Evolutionary conservation across 176 grass and related monocot genomes (phyloP).

Genomic region (Phyllostachys edulis): DNA sequence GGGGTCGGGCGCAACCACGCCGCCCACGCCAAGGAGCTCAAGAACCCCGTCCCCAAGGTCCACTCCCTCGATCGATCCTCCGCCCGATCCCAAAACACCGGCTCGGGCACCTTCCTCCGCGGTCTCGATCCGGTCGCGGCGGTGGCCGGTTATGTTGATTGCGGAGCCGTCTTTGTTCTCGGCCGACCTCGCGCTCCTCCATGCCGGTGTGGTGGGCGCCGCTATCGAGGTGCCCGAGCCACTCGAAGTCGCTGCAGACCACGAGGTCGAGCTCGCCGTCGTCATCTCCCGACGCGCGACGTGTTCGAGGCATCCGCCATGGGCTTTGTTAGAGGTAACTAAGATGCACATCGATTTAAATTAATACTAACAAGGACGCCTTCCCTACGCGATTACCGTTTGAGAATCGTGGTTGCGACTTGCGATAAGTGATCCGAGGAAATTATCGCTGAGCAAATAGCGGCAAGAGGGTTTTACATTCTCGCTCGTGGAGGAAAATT

Average conservation of each 20-base stretch:
- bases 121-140: not conserved
- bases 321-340: slow-evolving; percentile 83
- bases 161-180: slow-evolving; percentile 84
- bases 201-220: slow-evolving; percentile 49
- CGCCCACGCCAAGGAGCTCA: slow-evolving; percentile 87
- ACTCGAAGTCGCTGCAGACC: slow-evolving; percentile 77
- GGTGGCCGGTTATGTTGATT: not conserved
- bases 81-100: not conserved
- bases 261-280: slow-evolving; percentile 97
- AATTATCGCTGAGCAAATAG: not conserved
- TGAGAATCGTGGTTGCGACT: too few relatives aligned
- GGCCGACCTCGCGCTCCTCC: slow-evolving; percentile 84
- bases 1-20: slow-evolving; percentile 78
- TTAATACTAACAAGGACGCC: not conserved
- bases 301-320: slow-evolving; percentile 68
- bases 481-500: not conserved
- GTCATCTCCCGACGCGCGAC: slow-evolving; percentile 71
- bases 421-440: not conserved
- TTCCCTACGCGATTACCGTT: not conserved
- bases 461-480: not conserved
- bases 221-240: slow-evolving; percentile 79
- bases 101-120: not conserved
- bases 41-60: slow-evolving; percentile 94
- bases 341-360: not conserved
- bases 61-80: not conserved